Base-by-base conservation (phyloP, 495 filamentous ascomycete species). In the Talaromyces proteolyticus region DNA sequence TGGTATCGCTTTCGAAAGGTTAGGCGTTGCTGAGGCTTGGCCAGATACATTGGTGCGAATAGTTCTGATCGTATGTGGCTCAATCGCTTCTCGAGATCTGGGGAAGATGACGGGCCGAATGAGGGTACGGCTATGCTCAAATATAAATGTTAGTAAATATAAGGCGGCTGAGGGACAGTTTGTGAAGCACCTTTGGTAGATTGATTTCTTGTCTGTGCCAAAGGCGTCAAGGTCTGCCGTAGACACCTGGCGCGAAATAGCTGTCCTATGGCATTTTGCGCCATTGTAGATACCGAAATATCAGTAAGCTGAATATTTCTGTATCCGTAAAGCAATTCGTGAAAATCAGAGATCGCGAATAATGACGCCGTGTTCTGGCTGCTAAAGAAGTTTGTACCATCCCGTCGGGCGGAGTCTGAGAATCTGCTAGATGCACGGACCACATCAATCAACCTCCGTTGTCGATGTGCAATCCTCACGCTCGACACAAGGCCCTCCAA, bases 21-120 rank as follows among this genome's bases (percentile, higher is more conserved):
- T 42, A 76, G 72, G 43, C 72, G 72, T 54, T 70, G 72, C 55
- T 87, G 82, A 2, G 66, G 67, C 11, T 51, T 44, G n/a, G 68
- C 57, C 3, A 91, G 78, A 55, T 80, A 79, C 6, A 66, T 56
- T 1, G 85, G 84, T 12, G 89, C 73, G 63, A 91, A 81, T 59
- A 86, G 66, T 42, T 82, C 72, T 50, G 76, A 57, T 51, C 83
- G 81, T 64, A 86, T 76, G n/a, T 57, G 68, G 48, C 61, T 51
- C 50, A 86, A 75, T 22, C 70, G 61, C 36, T 64, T 51, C 53
- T 82, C 68, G 49, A 85, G 66, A 56, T 82, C 68, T 26, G 66
- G 50, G 47, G 72, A 73, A 24, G 72, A 72, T n/a, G 73, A 76
- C n/a, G 69, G 57, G 3, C 57, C 47, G 57, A 84, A 82, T 12